Evolutionary conservation across 208 protist species (phyloP).

Genomic region (Trypanosoma conorhini): DNA sequence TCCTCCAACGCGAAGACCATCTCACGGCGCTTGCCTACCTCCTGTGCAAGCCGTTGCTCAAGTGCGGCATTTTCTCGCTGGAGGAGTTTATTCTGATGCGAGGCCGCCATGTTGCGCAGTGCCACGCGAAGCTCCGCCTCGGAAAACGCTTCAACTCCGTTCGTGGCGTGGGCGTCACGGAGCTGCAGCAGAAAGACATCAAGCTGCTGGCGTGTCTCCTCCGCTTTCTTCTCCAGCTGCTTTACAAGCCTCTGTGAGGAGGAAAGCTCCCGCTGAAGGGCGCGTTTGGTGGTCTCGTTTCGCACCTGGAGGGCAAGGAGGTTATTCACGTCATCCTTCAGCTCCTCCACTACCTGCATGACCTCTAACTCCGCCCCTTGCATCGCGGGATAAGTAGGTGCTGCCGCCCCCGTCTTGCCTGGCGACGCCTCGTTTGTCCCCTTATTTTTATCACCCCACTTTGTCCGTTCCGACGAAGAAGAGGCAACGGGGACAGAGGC

Average conservation of each 20-base stretch:
- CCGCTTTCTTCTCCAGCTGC: conserved; percentile 7
- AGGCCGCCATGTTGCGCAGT: not conserved
- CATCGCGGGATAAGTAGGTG: not conserved
- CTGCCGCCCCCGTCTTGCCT: not conserved
- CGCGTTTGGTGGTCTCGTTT: not conserved
- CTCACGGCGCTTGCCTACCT: conserved; percentile 9
- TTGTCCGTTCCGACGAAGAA: not conserved
- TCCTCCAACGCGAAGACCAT: conserved; percentile 16
- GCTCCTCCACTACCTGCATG: conserved; percentile 1
- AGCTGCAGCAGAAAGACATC: not conserved
- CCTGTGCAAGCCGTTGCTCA: conserved; percentile 2
- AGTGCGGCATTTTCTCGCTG: conserved; percentile 11
- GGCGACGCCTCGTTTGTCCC: not conserved
- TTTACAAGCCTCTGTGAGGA: conserved; percentile 1
- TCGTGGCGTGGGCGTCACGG: not conserved
- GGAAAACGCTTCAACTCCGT: not conserved
- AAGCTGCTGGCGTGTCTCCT: conserved; percentile 9
- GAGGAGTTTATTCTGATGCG: not conserved
- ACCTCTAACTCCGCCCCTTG: not conserved
- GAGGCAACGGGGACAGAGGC: not conserved
- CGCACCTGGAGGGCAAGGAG: conserved; percentile 24
- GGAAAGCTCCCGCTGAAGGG: conserved; percentile 21
- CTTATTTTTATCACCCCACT: not conserved
- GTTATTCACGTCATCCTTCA: conserved; percentile 26
- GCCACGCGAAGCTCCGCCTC: conserved; percentile 8